A percentile compares a stretch with the other conserved stretches of the same genome.
Evolutionary conservation across 331 rosid genomes (phyloP).

Genomic region (Malus hybrid): DNA sequence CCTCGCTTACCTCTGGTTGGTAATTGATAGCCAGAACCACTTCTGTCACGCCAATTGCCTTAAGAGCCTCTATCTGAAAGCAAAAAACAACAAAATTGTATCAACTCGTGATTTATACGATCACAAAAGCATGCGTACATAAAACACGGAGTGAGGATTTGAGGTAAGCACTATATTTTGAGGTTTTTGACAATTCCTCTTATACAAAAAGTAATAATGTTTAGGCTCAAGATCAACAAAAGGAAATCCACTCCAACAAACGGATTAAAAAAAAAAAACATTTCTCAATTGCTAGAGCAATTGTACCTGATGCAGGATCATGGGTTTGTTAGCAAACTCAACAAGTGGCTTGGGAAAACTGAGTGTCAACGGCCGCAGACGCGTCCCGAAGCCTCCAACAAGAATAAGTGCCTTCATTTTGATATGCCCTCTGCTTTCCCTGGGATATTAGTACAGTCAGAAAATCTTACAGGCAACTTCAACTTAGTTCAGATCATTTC

Average conservation of each 20-base stretch:
- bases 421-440: slow-evolving; percentile 38
- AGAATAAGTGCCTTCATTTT: slow-evolving; percentile 87
- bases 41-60: slow-evolving; percentile 74
- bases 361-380: slow-evolving; percentile 93
- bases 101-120: neutral
- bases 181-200: neutral
- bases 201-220: too few relatives aligned
- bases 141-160: neutral
- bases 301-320: slow-evolving; percentile 88
- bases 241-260: neutral
- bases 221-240: neutral
- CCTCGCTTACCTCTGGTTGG: slow-evolving; percentile 72
- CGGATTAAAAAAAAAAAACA: neutral
- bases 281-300: neutral
- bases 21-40: slow-evolving; percentile 91
- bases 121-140: neutral
- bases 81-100: slow-evolving; percentile 3
- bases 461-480: neutral
- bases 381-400: slow-evolving; percentile 91
- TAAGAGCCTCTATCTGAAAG: slow-evolving; percentile 83
- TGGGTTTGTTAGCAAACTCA: slow-evolving; percentile 90
- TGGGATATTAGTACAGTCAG: slow-evolving; percentile 9
- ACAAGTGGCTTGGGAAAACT: slow-evolving; percentile 93
- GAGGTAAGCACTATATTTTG: neutral
- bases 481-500: neutral